Base-by-base conservation (phyloP, 164 flowering plant genomes). In the Taxillus chinensis region DNA sequence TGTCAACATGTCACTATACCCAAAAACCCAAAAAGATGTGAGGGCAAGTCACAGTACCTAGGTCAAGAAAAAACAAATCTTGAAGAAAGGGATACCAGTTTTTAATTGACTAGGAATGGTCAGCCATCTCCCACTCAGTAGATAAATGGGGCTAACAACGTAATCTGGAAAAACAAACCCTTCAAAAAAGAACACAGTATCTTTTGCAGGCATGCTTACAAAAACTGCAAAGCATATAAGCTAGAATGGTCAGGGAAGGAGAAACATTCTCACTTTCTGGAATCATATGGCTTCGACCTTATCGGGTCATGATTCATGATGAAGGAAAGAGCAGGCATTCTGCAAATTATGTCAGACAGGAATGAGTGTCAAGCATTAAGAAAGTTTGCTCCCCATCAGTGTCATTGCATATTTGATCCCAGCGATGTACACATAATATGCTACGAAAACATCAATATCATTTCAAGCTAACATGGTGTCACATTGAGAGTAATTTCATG, bases 331-430 rank as follows among this genome's bases (percentile, higher is more conserved):
- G 78, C 73, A 70, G 72, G 69, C 56, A 67, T 64, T 73, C 84
- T 78, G 82, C 78, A 79, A 68, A 70, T 76, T 79, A 64, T 60
- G 71, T 60, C 70, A 77, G 64, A 72, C 62, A 62, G 52, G 27
- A 56, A 82, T 68, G 55, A 79, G 74, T 57, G 64, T 53, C 55
- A 67, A 49, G 57, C n/a, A 62, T 52, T 43, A 56, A 39, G 45
- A 65, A 39, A 55, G 12, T 54, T 45, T 46, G 64, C 40, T 63
- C 56, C 55, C 64, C 49, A 39, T 58, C 62, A 55, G 14, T 51
- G 57, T 54, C 68, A 68, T 27, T 56, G 55, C 15, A 62, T 14
- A 63, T 45, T 59, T 57, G 55, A 59, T 57, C 57, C 59, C 27
- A 8, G 37, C 45, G 38, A 5, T 45, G 54, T 45, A 68, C 15